Evolutionary conservation across 768 basidiomycete species (phyloP), one percentile per base, ranked within the genome.

Genomic region (Psilocybe cyanescens): DNA sequence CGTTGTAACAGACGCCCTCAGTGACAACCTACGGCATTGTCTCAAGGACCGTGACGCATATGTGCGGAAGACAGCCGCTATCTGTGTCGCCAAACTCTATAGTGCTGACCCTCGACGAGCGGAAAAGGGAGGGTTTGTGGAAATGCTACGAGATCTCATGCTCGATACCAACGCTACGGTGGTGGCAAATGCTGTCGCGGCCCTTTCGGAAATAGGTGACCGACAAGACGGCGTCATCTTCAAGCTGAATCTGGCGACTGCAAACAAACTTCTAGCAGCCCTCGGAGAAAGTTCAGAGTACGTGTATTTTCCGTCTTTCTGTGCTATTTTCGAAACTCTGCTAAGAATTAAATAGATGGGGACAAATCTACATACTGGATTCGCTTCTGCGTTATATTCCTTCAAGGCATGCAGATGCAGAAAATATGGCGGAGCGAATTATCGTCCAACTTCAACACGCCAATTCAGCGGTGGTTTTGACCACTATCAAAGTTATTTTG

Each of bases 381-480:
- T 93, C 94, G 1, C 75, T 99, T 31, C 75, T 99, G 58, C 92
- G 95, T 41, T 99, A 91, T 72, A 92, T 97, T n/a, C 97, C 97
- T 3, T 90, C 95, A 67, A 81, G 83, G 57, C 85, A 92, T 60
- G 78, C 85, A 17, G 97, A 99, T 70, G 97, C 97, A 8, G 94
- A 97, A 75, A 79, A 92, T 37, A 89, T 99, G 78, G 95, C 92
- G n/a, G 97, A 99, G 73, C 90, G 97, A 33, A 91, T 99, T 65
- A 87, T 95, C 49, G 84, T 95, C 50, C 91, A 98, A 67, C 80
- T 99, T 29, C 94, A 97, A 70, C 97, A 99, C 72, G 95, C 95
- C n/a, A 99, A 99, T 74, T 96, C 95, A 29, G 97, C 97, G 2
- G 97, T 99, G n/a, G 95, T 99, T 9, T 81, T 99, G 57, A 98